Base-by-base conservation (phyloP, 2,329 filamentous ascomycete species). In the Fusarium secorum region DNA sequence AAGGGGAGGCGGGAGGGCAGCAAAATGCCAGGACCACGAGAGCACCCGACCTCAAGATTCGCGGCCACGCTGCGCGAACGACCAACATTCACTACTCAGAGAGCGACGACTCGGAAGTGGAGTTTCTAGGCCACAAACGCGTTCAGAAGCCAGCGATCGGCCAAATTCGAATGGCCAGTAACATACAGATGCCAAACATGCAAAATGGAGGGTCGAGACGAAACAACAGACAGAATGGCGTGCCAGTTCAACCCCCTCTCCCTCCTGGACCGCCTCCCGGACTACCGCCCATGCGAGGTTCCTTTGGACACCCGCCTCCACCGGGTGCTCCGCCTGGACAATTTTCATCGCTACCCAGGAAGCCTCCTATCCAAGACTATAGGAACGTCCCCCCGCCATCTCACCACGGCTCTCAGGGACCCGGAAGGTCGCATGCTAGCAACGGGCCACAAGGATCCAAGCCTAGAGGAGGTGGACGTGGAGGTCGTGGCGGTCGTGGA, bases 61-160 rank as follows among this genome's bases (percentile, higher is more conserved):
- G 78, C 36, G 78, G 81, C 35, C 78, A 78, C 60, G 77, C 79
- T 28, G 68, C 78, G 17, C 77, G 78, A 28, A 79, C 79, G 15
- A 81, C 82, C 64, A 78, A 80, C 58, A 73, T 85, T 60, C 79
- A 83, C 70, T 84, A 83, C 64, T 83, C 82, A n/a, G 84, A 85
- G 73, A 83, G 80, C 39, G 83, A 83, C 46, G 83, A 84, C 54
- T 84, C 84, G 11, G 84, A 85, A 24, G 76, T 80, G 24, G 81
- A 83, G 42, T 85, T 85, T 61, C 77, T 84, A 36, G 79, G 81
- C 15, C 76, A 77, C 41, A 79, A 75, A 35, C 63, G 73, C 36
- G 77, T 80, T 17, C 77, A 79, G 70, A 78, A 77, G 59, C 77
- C 68, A 55, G 75, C 66, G 28, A 52, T 77, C 14, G 81, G 81